These are phyloP conservation scores for Rhinocladiella mackenziei DNA, from an alignment of 2,329 filamentous ascomycete species.

Conservation along the genomic window DNA sequence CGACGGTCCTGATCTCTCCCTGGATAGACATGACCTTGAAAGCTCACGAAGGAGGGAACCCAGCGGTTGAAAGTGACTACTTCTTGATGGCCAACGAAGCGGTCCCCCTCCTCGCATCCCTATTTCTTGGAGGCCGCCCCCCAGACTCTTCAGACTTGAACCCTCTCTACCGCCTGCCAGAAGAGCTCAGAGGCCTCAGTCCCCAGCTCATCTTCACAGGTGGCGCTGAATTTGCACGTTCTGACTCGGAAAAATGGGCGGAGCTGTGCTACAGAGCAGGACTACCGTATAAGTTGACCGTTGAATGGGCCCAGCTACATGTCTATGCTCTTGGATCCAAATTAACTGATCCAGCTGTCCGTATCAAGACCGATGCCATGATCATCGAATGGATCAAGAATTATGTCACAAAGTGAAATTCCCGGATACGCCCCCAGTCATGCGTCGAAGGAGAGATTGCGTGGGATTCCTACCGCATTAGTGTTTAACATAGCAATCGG, in stretches of 20 bases:
- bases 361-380: conserved; percentile 8
- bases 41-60: conserved; percentile 13
- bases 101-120: background rate
- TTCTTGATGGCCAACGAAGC: conserved; percentile 8
- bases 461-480: no score
- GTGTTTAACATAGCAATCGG: no score
- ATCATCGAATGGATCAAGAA: conserved; percentile 19
- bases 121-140: conserved; percentile 4
- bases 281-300: conserved; percentile 2
- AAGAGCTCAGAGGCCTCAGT: conserved; percentile 3
- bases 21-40: conserved; percentile 78
- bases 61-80: conserved; percentile 13
- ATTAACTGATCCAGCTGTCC: conserved; percentile 7
- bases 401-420: no score
- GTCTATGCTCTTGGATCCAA: conserved; percentile 15
- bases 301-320: conserved; percentile 15
- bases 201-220: conserved; percentile 12
- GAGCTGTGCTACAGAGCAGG: conserved; percentile 6
- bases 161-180: conserved; percentile 3
- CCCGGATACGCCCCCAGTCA: no score
- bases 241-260: conserved; percentile 9
- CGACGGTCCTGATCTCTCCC: conserved; percentile 82
- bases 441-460: no score
- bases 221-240: conserved; percentile 11
- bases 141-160: conserved; percentile 9